Evolutionary conservation across 805 yeast genomes (phyloP), one percentile per base, ranked within the genome.

Genomic region (Priceomyces castillae): DNA sequence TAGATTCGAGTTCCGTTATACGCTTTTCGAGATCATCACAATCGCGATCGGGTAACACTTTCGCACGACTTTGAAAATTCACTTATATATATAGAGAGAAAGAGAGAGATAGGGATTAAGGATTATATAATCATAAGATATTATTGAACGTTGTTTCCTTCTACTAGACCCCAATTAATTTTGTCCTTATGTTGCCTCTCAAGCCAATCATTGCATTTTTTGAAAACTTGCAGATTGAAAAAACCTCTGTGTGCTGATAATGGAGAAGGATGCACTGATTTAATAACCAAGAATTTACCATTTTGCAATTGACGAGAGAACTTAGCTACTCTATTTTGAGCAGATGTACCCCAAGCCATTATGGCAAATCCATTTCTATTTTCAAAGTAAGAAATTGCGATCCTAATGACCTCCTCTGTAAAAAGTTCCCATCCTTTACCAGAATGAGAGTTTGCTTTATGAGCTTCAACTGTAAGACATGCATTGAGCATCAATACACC

Each of bases 261-360:
- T 1, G 99, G 99, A 20, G 95, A 86, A 0, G 99, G 99, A 64
- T 94, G 99, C 0, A 90, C 97, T 0, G 89, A 74, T 48, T 76
- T 77, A 20, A 94, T 64, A 0, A 87, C 78, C 34, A 76, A 54
- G 44, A 81, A 74, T 30, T 68, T 61, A 2, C 62, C 42, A 55
- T 39, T 55, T 53, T 49, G 64, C 47, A 50, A 52, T 50, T 38
- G 53, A 1, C 34, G 23, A 3, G 49, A 40, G 41, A 66, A 61
- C 40, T 65, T 67, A 19, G 71, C 74, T 1, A 84, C 73, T 17
- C 88, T 64, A 44, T 78, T 80, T 23, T 76, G 82, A 0, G 94
- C 94, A 5, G 90, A 88, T 11, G 73, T 60, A 0, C 94, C 94
- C 94, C 94, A 86, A 0, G 94, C 88, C 72, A 90, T 66, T 15